phyloP scores from a whole-genome alignment of 306 rosid genomes.

The Ochetophila trinervis region DNA sequence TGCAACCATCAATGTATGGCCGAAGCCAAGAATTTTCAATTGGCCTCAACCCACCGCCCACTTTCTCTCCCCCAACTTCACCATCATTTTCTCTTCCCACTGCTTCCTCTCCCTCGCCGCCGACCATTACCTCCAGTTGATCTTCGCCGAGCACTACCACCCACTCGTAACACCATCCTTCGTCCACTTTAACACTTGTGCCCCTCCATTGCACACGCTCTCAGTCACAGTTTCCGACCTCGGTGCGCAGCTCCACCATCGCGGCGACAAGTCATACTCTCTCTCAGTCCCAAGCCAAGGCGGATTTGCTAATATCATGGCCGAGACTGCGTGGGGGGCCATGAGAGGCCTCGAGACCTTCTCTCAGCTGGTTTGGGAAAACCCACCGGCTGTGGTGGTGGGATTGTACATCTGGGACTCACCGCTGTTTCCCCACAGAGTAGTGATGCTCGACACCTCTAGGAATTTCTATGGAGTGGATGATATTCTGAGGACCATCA shows the following conservation, averaged over 20 bases:
- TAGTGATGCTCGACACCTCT: constrained; percentile 68
- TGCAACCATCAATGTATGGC: constrained; percentile 57
- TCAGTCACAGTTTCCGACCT: constrained; percentile 33
- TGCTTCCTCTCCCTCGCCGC: constrained; percentile 51
- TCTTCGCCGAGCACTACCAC: constrained; percentile 57
- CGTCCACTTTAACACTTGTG: constrained; percentile 26
- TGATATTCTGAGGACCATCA: constrained; percentile 57
- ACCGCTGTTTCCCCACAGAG: constrained; percentile 58
- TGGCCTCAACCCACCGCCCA: constrained; percentile 57
- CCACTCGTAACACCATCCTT: constrained; percentile 39
- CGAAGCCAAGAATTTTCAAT: constrained; percentile 54
- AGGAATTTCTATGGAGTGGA: constrained; percentile 63
- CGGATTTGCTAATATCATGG: constrained; percentile 33
- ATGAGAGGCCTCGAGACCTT: constrained; percentile 81
- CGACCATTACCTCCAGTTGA: constrained; percentile 43
- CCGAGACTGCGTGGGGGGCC: constrained; percentile 68
- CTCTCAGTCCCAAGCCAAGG: constrained; percentile 38
- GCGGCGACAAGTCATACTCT: constrained; percentile 64
- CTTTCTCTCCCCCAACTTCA: constrained; percentile 58
- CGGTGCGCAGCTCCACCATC: constrained; percentile 46
- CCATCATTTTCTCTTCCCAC: constrained; percentile 42
- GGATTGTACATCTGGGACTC: constrained; percentile 45
- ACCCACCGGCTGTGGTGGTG: constrained; percentile 46
- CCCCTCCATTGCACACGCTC: constrained; percentile 44
- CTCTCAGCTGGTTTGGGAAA: constrained; percentile 73